Percentiles rank a stretch among this genome's conserved stretches.
Evolutionary conservation across 2,329 filamentous ascomycete genomes (phyloP).

Genomic region (Cladosporium sp.): DNA sequence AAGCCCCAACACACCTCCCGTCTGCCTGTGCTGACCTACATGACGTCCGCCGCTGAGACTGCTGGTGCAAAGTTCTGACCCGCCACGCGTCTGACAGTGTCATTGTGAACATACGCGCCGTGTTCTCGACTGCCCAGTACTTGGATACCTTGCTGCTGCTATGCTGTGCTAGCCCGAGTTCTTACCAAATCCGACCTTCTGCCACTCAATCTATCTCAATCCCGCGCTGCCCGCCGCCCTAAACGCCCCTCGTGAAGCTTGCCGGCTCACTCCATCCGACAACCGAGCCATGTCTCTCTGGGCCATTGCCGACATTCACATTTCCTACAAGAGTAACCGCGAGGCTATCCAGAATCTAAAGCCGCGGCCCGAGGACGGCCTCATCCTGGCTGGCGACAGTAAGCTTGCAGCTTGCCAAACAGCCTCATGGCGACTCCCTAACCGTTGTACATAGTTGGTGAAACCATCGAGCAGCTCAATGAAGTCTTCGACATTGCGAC

Average conservation of each 20-base stretch:
- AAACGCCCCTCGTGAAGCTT: conserved; percentile 5
- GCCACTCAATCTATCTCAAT: neutral
- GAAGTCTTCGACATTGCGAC: conserved; percentile 37
- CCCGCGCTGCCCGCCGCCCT: conserved; percentile 2
- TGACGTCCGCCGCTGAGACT: conserved; percentile 5
- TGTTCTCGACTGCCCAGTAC: neutral
- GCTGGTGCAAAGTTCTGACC: neutral
- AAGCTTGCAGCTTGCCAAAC: conserved; percentile 5
- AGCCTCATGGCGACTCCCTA: conserved; percentile 23
- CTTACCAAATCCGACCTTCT: neutral
- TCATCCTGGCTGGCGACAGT: conserved; percentile 42
- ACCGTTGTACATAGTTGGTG: conserved; percentile 26
- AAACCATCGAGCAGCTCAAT: conserved; percentile 29
- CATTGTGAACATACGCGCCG: neutral
- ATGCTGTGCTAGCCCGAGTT: neutral
- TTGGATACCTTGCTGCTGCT: neutral
- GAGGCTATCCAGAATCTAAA: conserved; percentile 38
- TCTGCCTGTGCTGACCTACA: neutral
- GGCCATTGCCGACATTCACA: conserved; percentile 42
- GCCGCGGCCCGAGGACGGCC: conserved; percentile 36
- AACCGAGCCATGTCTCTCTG: conserved; percentile 27
- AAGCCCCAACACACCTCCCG: neutral
- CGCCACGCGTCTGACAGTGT: conserved; percentile 6
- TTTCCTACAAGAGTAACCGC: conserved; percentile 41
- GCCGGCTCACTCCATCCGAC: conserved; percentile 2